Evolutionary conservation across 371 early-diverging fungal genomes (phyloP), one percentile per base, ranked within the genome.

Genomic region (Cokeromyces recurvatus): DNA sequence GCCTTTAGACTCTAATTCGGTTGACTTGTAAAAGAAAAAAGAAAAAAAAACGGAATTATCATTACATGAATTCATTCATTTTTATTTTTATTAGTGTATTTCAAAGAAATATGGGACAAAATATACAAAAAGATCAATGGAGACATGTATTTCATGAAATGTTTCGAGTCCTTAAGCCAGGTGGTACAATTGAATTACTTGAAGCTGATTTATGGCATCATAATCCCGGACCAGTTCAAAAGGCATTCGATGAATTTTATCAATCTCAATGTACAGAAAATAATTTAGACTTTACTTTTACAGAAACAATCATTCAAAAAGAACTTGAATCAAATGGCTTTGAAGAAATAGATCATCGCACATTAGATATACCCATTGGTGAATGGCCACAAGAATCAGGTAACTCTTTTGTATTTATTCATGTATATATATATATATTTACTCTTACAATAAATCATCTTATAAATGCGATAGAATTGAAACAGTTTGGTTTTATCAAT

Each of bases 401-500:
- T 60, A 58, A 50, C 41, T 27, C 32, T n/a, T n/a, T n/a, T n/a
- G n/a, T n/a, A n/a, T n/a, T n/a, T 5, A 5, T 5, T 29, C n/a
- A 14, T 10, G 4, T 38, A 21, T 20, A 38, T n/a, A 29, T 15
- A 21, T 42, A 16, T 8, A 43, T 5, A n/a, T n/a, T n/a, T n/a
- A n/a, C n/a, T n/a, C n/a, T n/a, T n/a, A n/a, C n/a, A n/a, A n/a
- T n/a, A n/a, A n/a, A n/a, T n/a, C n/a, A n/a, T n/a, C n/a, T n/a
- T n/a, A n/a, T n/a, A n/a, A n/a, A n/a, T n/a, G n/a, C n/a, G n/a
- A 40, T 53, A 70, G 74, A 74, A 42, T 50, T 74, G 9, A 74
- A 74, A 34, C 74, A 74, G 38, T 74, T 74, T 55, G 74, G 73
- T 9, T 74, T 74, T 46, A 74, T 74, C 24, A 70, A 74, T 43